A percentile compares a stretch with the other conserved stretches of the same genome.
These are phyloP conservation scores for Ophiostoma ips DNA, from an alignment of 2,329 filamentous ascomycete genomes.

Conservation along the genomic window DNA sequence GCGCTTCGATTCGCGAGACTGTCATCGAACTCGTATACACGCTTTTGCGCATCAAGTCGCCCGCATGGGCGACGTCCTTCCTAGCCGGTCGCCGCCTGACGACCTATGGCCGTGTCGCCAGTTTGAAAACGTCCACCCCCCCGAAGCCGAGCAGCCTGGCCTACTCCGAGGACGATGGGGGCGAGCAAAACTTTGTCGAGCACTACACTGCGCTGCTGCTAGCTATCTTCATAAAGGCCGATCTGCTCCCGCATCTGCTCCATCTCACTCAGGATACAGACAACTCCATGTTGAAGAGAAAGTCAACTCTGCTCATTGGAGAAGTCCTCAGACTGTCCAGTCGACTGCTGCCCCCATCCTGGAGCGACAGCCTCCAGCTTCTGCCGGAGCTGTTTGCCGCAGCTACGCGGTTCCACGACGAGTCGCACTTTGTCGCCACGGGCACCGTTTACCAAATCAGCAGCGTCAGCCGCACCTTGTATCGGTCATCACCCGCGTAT, in stretches of 20 bases:
- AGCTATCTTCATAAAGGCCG: slow-evolving; percentile 71
- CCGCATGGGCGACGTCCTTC: slow-evolving; percentile 91
- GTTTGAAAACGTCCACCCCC: slow-evolving; percentile 50
- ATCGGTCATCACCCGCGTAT: slow-evolving; percentile 53
- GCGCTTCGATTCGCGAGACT: slow-evolving; percentile 49
- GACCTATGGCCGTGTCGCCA: slow-evolving; percentile 89
- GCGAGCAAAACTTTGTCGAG: slow-evolving; percentile 74
- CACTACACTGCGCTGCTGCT: slow-evolving; percentile 87
- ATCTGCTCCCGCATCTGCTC: slow-evolving; percentile 48
- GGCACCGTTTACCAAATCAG: slow-evolving; percentile 96
- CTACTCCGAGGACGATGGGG: slow-evolving; percentile 50
- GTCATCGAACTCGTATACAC: slow-evolving; percentile 78
- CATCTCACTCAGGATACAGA: slow-evolving; percentile 55
- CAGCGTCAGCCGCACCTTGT: slow-evolving; percentile 86
- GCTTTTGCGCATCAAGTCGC: slow-evolving; percentile 73
- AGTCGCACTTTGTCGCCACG: slow-evolving; percentile 66
- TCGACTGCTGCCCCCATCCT: slow-evolving; percentile 64
- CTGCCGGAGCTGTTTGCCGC: slow-evolving; percentile 73
- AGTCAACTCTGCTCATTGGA: slow-evolving; percentile 79
- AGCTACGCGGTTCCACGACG: slow-evolving; percentile 56
- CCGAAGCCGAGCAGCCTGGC: slow-evolving; percentile 31
- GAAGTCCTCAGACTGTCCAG: slow-evolving; percentile 85
- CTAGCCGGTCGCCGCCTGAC: slow-evolving; percentile 83
- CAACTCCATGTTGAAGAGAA: slow-evolving; percentile 61
- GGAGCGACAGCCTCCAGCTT: slow-evolving; percentile 75